Evolutionary conservation across 169 alveolate genomes (phyloP).

Genomic region (Perkinsus marinus): DNA sequence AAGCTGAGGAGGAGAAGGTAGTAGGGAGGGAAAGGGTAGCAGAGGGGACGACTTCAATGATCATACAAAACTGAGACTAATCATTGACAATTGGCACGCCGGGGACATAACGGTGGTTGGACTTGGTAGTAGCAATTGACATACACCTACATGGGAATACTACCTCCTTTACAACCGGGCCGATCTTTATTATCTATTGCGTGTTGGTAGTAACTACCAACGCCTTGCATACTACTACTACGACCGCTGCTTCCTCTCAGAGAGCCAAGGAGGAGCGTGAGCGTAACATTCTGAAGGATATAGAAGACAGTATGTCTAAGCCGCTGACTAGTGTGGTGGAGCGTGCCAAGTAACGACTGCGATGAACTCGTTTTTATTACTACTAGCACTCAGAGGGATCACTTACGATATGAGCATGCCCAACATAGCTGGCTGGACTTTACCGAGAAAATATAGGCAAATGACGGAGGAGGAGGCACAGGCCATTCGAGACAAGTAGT

Average conservation of each 20-base stretch:
- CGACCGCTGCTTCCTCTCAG: not conserved
- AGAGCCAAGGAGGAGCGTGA: not conserved
- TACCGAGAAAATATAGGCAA: slow-evolving; percentile 39
- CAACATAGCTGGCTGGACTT: slow-evolving; percentile 23
- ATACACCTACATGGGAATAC: too few relatives aligned
- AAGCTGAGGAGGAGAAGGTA: not conserved
- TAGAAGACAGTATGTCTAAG: not conserved
- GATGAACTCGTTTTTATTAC: not conserved
- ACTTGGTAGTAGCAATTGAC: too few relatives aligned
- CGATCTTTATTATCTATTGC: too few relatives aligned
- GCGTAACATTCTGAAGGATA: not conserved
- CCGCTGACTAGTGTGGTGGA: not conserved
- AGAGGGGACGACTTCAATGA: too few relatives aligned
- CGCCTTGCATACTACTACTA: too few relatives aligned
- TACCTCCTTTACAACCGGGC: too few relatives aligned
- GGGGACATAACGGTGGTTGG: too few relatives aligned
- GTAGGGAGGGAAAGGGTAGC: not conserved
- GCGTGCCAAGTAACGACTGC: not conserved
- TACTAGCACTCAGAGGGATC: not conserved
- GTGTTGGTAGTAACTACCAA: too few relatives aligned
- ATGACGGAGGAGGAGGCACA: slow-evolving; percentile 30
- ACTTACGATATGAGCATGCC: not conserved
- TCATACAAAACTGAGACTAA: too few relatives aligned
- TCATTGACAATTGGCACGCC: too few relatives aligned
- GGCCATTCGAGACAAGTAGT: slow-evolving; percentile 22